Evolutionary conservation across 345 rosid species (phyloP).

Genomic region (Gossypium bickii): DNA sequence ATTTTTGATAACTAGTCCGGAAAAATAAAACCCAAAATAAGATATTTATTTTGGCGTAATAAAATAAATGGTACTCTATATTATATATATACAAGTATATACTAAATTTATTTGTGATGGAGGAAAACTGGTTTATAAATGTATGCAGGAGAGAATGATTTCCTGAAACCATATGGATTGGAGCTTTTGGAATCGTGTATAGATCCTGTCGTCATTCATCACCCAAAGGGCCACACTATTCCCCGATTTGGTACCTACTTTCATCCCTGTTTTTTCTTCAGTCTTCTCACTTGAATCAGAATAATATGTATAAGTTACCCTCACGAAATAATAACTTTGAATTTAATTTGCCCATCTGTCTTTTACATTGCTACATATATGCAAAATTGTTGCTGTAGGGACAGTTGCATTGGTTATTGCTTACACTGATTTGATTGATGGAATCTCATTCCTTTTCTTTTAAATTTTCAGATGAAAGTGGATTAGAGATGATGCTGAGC

Average conservation of each 20-base stretch:
- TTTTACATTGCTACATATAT: too few relatives aligned
- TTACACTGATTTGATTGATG: not conserved
- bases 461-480: conserved; percentile 49
- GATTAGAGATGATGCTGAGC: conserved; percentile 34
- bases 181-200: conserved; percentile 47
- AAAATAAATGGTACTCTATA: not conserved
- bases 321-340: too few relatives aligned
- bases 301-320: too few relatives aligned
- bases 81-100: too few relatives aligned
- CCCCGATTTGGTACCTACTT: conserved; percentile 55
- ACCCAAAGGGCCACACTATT: conserved; percentile 92
- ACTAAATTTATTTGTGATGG: not conserved
- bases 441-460: not conserved
- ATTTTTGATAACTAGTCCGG: not conserved
- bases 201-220: conserved; percentile 60
- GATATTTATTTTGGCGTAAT: not conserved
- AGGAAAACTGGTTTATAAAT: not conserved
- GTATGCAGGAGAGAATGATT: conserved; percentile 75
- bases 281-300: not conserved
- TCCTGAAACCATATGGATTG: conserved; percentile 60
- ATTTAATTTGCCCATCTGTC: too few relatives aligned
- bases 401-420: too few relatives aligned
- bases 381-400: not conserved
- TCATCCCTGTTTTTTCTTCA: not conserved
- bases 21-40: not conserved